These are phyloP conservation scores for Fusarium sp. DNA, from an alignment of 2,329 filamentous ascomycete species.

Conservation along the genomic window DNA sequence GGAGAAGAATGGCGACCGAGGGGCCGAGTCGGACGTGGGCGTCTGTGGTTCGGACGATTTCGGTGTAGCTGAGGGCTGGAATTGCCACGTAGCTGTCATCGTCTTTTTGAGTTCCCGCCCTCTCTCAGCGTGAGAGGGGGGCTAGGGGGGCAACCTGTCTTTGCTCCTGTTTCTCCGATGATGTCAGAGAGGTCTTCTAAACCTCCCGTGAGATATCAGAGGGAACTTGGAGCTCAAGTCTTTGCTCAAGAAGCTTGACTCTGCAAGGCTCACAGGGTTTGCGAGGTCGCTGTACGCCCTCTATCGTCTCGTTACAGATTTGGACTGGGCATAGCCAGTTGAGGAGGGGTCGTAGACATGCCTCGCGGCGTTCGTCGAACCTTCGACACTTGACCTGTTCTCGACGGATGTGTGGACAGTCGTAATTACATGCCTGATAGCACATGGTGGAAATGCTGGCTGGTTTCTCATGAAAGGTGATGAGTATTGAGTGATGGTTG, in stretches of 20 bases:
- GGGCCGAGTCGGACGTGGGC: neutral
- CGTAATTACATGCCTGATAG: conserved; percentile 33
- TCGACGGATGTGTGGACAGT: conserved; percentile 40
- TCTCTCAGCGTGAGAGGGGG: neutral
- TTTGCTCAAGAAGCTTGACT: neutral
- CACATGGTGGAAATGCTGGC: conserved; percentile 32
- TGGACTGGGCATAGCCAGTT: conserved; percentile 2
- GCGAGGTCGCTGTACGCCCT: neutral
- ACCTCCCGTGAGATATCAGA: neutral
- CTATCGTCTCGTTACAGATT: conserved; percentile 1
- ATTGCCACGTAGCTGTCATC: neutral
- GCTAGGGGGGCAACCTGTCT: neutral
- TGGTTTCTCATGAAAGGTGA: neutral
- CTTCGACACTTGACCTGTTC: conserved; percentile 14
- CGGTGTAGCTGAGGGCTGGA: neutral
- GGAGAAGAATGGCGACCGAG: neutral
- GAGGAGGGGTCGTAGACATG: conserved; percentile 9
- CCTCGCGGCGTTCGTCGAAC: neutral
- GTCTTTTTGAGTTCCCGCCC: neutral
- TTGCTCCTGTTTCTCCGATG: neutral
- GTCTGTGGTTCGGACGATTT: conserved; percentile 1
- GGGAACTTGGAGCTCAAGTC: neutral
- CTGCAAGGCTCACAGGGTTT: conserved; percentile 19
- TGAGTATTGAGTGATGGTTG: neutral
- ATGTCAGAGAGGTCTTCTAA: neutral